phyloP scores from a whole-genome alignment of 2,329 filamentous ascomycete genomes.

The Camillea tinctor region DNA sequence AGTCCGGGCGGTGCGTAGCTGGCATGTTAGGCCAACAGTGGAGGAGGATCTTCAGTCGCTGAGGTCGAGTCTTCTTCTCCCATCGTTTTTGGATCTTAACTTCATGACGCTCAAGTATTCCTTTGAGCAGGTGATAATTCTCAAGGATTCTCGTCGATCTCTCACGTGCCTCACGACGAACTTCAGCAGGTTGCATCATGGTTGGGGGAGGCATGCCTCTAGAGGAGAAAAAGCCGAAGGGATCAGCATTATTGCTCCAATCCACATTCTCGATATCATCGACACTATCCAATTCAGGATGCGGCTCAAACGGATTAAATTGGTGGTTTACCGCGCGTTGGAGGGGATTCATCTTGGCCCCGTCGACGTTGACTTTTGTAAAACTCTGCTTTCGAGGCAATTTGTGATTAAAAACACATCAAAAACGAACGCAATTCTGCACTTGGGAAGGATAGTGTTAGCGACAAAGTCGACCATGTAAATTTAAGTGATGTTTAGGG shows the following conservation, averaged over 20 bases:
- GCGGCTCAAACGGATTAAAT: slow-evolving; percentile 18
- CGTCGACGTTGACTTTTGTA: no score
- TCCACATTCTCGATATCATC: slow-evolving; percentile 5
- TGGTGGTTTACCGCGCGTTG: slow-evolving; percentile 8
- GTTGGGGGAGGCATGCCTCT: slow-evolving; percentile 10
- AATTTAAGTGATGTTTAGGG: no score
- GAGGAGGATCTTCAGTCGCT: slow-evolving; percentile 46
- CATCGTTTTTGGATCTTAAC: slow-evolving; percentile 51
- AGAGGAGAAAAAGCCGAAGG: slow-evolving; percentile 12
- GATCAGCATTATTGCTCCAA: slow-evolving; percentile 12
- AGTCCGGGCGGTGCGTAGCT: slow-evolving; percentile 50
- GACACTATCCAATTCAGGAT: slow-evolving; percentile 14
- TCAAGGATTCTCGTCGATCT: background rate
- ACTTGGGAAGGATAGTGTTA: no score
- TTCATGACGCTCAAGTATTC: slow-evolving; percentile 50
- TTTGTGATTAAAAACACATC: no score
- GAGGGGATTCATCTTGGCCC: slow-evolving; percentile 7
- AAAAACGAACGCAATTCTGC: no score
- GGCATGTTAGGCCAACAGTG: slow-evolving; percentile 52
- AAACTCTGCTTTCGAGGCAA: no score
- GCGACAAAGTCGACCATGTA: no score
- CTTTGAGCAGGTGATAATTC: slow-evolving; percentile 14
- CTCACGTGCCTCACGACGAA: background rate
- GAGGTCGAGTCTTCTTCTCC: slow-evolving; percentile 49
- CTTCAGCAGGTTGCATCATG: background rate